A percentile compares a stretch with the other conserved stretches of the same genome.
Conservation (phyloP, 305 asterid species). For the Petunia hybrid region DNA sequence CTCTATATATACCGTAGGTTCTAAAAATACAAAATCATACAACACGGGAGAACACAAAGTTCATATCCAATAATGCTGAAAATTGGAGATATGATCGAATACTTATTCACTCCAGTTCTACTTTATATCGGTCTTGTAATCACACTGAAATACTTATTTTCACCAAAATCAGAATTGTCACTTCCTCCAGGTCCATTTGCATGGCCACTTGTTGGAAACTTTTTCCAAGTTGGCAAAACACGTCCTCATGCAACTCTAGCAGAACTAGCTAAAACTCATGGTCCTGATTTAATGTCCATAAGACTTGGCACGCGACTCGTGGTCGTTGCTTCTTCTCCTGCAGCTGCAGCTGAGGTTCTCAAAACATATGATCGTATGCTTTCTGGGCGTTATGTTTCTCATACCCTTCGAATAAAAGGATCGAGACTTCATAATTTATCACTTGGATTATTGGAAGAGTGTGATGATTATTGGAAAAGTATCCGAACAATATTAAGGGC, state of each 20-base stretch:
- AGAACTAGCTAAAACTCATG: constrained; percentile 40
- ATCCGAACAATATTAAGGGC: constrained; percentile 34
- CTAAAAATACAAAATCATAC: no score
- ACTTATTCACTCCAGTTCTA: not conserved
- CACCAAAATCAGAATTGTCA: constrained; percentile 15
- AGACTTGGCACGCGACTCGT: constrained; percentile 34
- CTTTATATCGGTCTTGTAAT: not conserved
- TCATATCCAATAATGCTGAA: not conserved
- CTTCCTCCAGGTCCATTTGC: constrained; percentile 42
- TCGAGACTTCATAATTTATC: constrained; percentile 34
- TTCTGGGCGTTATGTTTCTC: constrained; percentile 41
- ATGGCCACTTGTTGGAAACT: constrained; percentile 33
- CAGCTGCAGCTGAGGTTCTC: constrained; percentile 45
- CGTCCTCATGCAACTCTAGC: constrained; percentile 35
- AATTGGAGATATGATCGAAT: not conserved
- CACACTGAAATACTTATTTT: constrained; percentile 13
- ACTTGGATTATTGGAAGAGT: constrained; percentile 36
- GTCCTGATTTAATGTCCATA: constrained; percentile 44
- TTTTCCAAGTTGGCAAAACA: constrained; percentile 30
- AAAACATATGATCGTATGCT: constrained; percentile 37
- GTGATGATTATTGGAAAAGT: constrained; percentile 39
- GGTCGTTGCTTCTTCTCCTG: constrained; percentile 46
- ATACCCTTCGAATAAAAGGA: constrained; percentile 2
- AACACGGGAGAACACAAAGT: no score
- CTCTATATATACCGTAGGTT: no score